These are phyloP conservation scores for Hypocrella siamensis DNA, from an alignment of 2,329 filamentous ascomycete genomes.

Conservation along the genomic window DNA sequence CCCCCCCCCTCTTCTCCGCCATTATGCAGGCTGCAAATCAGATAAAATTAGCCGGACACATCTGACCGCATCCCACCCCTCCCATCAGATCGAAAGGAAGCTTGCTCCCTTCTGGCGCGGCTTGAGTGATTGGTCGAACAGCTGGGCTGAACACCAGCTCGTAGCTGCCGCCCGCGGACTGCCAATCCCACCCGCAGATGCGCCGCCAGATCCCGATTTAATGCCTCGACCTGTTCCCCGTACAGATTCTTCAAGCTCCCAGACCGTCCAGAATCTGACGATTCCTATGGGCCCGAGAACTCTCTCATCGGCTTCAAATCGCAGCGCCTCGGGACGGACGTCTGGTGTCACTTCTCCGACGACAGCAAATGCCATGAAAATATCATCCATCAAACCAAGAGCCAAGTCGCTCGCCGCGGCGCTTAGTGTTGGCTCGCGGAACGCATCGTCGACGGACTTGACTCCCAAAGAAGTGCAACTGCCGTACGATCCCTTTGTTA, in stretches of 20 bases:
- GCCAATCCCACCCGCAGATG: constrained; percentile 69
- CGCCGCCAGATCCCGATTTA: constrained; percentile 57
- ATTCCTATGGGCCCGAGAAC: constrained; percentile 67
- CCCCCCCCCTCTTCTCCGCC: too few relatives aligned
- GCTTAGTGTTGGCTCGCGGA: constrained; percentile 58
- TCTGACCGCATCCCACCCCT: too few relatives aligned
- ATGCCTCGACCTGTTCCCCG: constrained; percentile 27
- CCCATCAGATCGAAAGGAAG: constrained; percentile 81
- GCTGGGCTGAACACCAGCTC: constrained; percentile 92
- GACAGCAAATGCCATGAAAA: constrained; percentile 19
- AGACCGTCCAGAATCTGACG: constrained; percentile 55
- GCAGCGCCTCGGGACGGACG: constrained; percentile 41
- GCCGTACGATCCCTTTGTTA: constrained; percentile 72
- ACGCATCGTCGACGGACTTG: constrained; percentile 56
- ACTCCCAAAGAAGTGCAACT: constrained; percentile 64
- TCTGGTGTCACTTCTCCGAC: constrained; percentile 39
- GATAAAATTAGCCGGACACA: too few relatives aligned
- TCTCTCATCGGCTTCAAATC: constrained; percentile 65
- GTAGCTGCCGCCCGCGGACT: constrained; percentile 76
- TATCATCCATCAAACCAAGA: constrained; percentile 58
- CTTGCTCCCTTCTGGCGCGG: constrained; percentile 94
- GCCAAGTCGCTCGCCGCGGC: constrained; percentile 81
- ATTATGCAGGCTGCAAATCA: too few relatives aligned
- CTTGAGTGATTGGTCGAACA: constrained; percentile 72
- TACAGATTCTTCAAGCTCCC: constrained; percentile 30